phyloP scores from a whole-genome alignment of 2,329 filamentous ascomycete genomes.

The Xylariomycetidae sp. region DNA sequence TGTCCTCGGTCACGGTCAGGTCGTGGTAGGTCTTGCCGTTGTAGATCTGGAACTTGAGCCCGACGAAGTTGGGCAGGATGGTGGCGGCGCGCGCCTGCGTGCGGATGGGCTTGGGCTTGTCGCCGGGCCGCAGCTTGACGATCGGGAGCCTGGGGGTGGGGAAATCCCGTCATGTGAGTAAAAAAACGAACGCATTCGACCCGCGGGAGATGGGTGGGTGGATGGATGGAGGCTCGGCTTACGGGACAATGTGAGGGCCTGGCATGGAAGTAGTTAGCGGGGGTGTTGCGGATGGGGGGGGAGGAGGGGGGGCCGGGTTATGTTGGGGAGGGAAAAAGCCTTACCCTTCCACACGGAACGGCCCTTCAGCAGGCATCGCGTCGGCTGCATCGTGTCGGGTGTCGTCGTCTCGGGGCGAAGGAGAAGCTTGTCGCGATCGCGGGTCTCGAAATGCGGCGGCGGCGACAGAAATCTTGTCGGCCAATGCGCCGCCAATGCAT shows the following conservation, averaged over 20 bases:
- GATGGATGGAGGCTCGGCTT: conserved; percentile 30
- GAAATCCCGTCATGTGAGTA: not conserved
- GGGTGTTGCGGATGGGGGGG: not conserved
- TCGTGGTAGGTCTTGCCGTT: conserved; percentile 86
- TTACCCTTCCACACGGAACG: conserved; percentile 30
- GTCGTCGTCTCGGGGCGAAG: conserved; percentile 1
- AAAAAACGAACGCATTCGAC: not conserved
- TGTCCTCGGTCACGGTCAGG: conserved; percentile 82
- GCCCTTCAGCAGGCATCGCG: conserved; percentile 29
- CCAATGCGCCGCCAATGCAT: too few relatives aligned
- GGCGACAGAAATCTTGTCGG: too few relatives aligned
- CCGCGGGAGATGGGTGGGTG: conserved; percentile 4
- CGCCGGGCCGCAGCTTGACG: conserved; percentile 50
- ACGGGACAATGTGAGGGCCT: conserved; percentile 70
- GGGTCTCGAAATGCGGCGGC: too few relatives aligned
- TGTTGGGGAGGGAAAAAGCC: too few relatives aligned
- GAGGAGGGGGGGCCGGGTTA: not conserved
- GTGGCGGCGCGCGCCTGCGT: conserved; percentile 85
- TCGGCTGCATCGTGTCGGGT: conserved; percentile 30
- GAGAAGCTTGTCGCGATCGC: too few relatives aligned
- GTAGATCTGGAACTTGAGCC: conserved; percentile 82
- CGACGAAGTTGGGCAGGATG: conserved; percentile 88
- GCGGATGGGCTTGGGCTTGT: conserved; percentile 65
- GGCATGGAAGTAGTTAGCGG: conserved; percentile 6
- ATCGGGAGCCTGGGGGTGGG: conserved; percentile 51